Conservation (phyloP, 495 filamentous ascomycete genomes). For the Aspergillus avenaceus region DNA sequence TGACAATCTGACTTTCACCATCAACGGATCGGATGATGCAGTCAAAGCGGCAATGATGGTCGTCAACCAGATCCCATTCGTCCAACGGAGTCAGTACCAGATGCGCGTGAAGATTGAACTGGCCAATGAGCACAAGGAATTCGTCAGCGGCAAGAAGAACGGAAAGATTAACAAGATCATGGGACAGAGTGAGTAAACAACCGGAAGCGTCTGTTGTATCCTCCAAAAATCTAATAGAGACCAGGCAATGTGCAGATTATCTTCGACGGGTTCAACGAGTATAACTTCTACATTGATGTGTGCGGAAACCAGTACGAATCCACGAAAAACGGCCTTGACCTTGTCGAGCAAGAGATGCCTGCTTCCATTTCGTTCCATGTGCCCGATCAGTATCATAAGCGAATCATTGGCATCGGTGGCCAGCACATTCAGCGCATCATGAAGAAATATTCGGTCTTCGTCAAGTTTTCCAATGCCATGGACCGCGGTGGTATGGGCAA, state of each 20-base stretch:
- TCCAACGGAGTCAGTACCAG: slow-evolving; percentile 79
- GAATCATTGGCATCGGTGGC: slow-evolving; percentile 97
- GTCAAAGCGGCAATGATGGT: slow-evolving; percentile 92
- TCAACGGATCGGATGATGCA: slow-evolving; percentile 91
- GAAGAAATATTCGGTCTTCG: slow-evolving; percentile 99
- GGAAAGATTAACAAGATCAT: slow-evolving; percentile 99
- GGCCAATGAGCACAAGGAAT: slow-evolving; percentile 98
- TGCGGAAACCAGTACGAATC: slow-evolving; percentile 86
- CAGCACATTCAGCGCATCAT: slow-evolving; percentile 99
- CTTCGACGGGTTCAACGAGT: slow-evolving; percentile 98
- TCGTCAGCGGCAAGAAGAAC: slow-evolving; percentile 98
- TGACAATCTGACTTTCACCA: slow-evolving; percentile 87
- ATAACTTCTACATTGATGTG: slow-evolving; percentile 99
- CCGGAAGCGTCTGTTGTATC: background rate
- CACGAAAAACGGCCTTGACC: slow-evolving; percentile 81
- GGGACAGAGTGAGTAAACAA: slow-evolving; percentile 69
- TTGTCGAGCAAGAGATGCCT: slow-evolving; percentile 99
- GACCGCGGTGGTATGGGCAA: slow-evolving; percentile 90
- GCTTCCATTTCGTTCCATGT: slow-evolving; percentile 99
- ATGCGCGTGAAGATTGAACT: slow-evolving; percentile 98
- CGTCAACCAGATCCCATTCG: slow-evolving; percentile 86
- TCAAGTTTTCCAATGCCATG: slow-evolving; percentile 99
- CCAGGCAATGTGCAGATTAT: slow-evolving; percentile 92
- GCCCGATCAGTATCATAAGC: slow-evolving; percentile 99
- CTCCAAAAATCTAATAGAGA: background rate